Evolutionary conservation across 164 flowering plant genomes (phyloP), one percentile per base, ranked within the genome.

Genomic region (Kingdonia uniflora): DNA sequence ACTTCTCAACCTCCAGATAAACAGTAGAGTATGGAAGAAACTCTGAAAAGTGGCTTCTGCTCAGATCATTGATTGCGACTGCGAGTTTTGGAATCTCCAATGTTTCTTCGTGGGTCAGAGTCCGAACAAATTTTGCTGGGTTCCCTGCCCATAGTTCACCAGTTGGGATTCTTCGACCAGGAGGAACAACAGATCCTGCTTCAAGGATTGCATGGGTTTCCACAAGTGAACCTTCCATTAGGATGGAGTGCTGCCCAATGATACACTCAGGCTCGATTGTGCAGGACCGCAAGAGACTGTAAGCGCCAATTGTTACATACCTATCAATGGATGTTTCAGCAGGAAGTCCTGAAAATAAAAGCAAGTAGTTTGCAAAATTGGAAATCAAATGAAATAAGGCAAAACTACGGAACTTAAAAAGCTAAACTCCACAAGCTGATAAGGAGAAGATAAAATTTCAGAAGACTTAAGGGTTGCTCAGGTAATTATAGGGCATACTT

Each of bases 71-170:
- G 40, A 92, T 80, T 8, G 97, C 99, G 16, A 82, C 86, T 0
- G 95, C 95, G 12, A 92, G 88, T 64, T 88, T 92, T 15, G 95
- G 89, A 59, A 88, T 88, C 69, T 88, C 95, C 53, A 80, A 21
- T 33, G 74, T 86, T 74, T 88, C 99, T 60, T 88, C 96, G 44
- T 80, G 84, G 54, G 83, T 80, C 62, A 92, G 69, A 25, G 69
- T 70, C 68, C 99, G 71, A 19, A 92, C 81, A 78, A 80, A 88
- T 72, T 90, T 79, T 14, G 97, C 99, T 15, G 99, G 99, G 58
- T 92, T 92, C 15, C 97, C 99, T 51, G 91, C 94, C 99, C 97
- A 88, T 13, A 88, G 84, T 62, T 92, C 97, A 21, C 99, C 95
- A 20, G 82, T 74, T 25, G 99, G 95, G 51, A 92, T 88, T 58